Base-by-base conservation (phyloP, 192 early-diverging fungal genomes). In the Coemansia sp. region DNA sequence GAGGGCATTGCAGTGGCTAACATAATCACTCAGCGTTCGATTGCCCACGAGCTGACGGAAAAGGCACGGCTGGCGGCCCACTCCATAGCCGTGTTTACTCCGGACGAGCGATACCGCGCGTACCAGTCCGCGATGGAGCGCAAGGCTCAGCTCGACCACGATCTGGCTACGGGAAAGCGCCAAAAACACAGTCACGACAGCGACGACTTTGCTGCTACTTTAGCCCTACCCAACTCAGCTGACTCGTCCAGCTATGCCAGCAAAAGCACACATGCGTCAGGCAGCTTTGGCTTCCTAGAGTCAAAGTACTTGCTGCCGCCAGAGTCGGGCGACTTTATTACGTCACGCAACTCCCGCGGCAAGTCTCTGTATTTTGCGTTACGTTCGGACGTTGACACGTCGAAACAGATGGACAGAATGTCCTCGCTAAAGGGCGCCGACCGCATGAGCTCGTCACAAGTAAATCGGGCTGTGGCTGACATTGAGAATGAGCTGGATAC, bases 401-500 rank as follows among this genome's bases (percentile, higher is more conserved):
- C 52, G 5, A 72, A 67, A 21, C 64, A 36, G 24, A 44, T 68
- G 56, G 50, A 61, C 48, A 19, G 29, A 11, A 39, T 62, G 7
- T 44, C 67, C 3, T 38, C 42, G 10, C 58, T 41, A 0, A 46
- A 22, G 22, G 52, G 35, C 12, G 56, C 50, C 3, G 63, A 56
- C 17, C 67, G 66, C 14, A 66, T 67, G 64, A 43, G 56, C 21
- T 37, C 60, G n/a, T 27, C 63, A 52, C 56, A 66, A 18, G 55
- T 60, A 24, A 80, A 80, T 48, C 54, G 71, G 9, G 53, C 63
- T n/a, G 76, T 79, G 0, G 60, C 58, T 18, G 60, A 66, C 14
- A 79, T 79, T 27, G 76, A 79, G 36, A 44, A 10, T 24, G 64
- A 65, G 3, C 50, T 79, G 41, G 70, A 69, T 57, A 69, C 38